Percentiles rank a stretch among this genome's conserved stretches.
Conservation (phyloP, 768 basidiomycete species). For the Cubamyces sp. region DNA sequence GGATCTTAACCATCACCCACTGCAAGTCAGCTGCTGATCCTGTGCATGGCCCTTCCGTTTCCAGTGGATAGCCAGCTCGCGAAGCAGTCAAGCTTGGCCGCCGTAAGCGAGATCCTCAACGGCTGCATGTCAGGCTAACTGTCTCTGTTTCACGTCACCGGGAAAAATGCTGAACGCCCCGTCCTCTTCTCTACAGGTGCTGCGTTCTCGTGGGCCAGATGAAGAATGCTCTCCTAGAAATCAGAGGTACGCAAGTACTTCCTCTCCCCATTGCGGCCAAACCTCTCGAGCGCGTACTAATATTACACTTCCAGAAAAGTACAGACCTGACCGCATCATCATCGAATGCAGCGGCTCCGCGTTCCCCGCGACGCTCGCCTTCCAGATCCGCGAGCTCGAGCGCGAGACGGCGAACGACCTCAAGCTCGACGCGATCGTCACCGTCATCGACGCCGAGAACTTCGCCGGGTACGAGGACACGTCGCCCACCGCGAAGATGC, state of each 20-base stretch:
- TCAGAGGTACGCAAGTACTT: conserved; percentile 58
- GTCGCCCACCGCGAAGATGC: conserved; percentile 89
- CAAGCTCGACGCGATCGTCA: conserved; percentile 87
- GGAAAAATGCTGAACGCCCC: neutral
- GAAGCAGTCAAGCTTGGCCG: conserved; percentile 78
- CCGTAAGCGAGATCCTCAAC: conserved; percentile 92
- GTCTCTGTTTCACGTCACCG: too few relatives aligned
- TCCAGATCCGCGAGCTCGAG: conserved; percentile 91
- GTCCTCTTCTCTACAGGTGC: conserved; percentile 55
- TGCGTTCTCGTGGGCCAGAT: conserved; percentile 95
- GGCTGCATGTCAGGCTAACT: conserved; percentile 84
- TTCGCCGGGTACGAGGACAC: conserved; percentile 93
- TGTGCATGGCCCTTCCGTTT: neutral
- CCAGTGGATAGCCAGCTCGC: conserved; percentile 91
- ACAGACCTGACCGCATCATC: conserved; percentile 86
- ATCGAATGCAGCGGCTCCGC: conserved; percentile 96
- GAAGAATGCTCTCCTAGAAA: conserved; percentile 88
- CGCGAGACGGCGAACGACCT: conserved; percentile 74
- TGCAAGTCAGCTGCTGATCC: neutral
- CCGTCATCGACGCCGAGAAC: conserved; percentile 90
- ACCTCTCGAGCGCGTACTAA: too few relatives aligned
- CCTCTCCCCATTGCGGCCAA: neutral
- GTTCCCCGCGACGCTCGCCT: conserved; percentile 93
- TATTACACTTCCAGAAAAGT: conserved; percentile 59
- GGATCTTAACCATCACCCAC: conserved; percentile 2